Conservation (phyloP, 306 rosid genomes). For the Alnus glutinosa region DNA sequence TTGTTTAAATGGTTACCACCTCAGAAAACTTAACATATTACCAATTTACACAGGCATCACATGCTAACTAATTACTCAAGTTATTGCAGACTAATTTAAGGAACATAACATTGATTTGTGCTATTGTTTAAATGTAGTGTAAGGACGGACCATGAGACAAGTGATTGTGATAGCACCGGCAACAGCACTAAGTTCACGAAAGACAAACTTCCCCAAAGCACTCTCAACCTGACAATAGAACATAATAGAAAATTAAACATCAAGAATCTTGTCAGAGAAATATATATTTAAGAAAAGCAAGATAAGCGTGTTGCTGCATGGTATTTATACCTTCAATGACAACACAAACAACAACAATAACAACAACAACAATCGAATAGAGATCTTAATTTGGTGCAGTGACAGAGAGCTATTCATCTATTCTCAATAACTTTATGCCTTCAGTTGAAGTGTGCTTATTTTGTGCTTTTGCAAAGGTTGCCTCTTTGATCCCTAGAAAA, state of each 20-base stretch:
- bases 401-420: neutral
- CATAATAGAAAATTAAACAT: constrained; percentile 21
- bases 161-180: constrained; percentile 91
- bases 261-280: constrained; percentile 20
- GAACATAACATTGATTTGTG: constrained; percentile 12
- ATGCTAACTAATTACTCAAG: neutral
- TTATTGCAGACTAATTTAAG: neutral
- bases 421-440: neutral
- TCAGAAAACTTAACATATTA: neutral
- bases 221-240: constrained; percentile 55
- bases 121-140: constrained; percentile 1
- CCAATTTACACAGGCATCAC: constrained; percentile 1
- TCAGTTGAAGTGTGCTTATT: neutral
- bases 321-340: neutral
- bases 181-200: constrained; percentile 80
- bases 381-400: neutral
- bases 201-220: constrained; percentile 52
- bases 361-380: neutral
- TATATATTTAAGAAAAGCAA: constrained; percentile 2
- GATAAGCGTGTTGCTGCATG: neutral
- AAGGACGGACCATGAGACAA: constrained; percentile 74
- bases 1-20: neutral
- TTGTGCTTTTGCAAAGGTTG: constrained; percentile 1
- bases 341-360: neutral
- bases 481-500: neutral